Evolutionary conservation across 2,329 filamentous ascomycete genomes (phyloP), one percentile per base, ranked within the genome.

Genomic region (Ceratocystis harringtonii): DNA sequence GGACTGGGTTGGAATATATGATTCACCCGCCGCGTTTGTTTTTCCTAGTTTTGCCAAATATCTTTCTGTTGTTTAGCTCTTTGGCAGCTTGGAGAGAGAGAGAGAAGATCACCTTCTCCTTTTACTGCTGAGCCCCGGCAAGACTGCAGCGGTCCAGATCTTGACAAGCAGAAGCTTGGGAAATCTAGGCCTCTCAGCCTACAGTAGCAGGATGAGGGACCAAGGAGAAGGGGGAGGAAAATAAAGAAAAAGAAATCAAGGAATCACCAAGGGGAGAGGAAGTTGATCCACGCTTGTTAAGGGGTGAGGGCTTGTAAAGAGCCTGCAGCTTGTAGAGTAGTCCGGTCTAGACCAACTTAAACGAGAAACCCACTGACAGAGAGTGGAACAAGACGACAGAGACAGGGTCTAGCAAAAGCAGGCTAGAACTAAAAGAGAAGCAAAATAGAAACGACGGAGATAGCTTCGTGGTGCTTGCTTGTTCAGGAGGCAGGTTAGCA

Each of bases 391-490:
- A 28, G 50, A 25, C 19, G 8, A 25, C 50, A 55, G 22, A 55
- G 22, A 12, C 50, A 55, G 22, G 36, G 19, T 15, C 50, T 28
- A 28, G 50, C 22, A 28, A 28, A 8, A 30, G 52, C 36, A 58
- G n/a, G 52, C 52, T 57, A 57, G 52, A 57, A 57, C 52, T 4
- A 57, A 57, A 28, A 57, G 25, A 57, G 52, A 58, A 36, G 28
- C 25, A 30, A 32, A 32, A 30, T 58, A n/a, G 52, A 57, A 57
- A 28, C 8, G 12, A 32, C 15, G 12, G 22, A 17, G 52, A 57
- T 12, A n/a, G n/a, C 17, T 50, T 7, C 45, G 22, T n/a, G 45
- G 10, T 22, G 22, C n/a, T 22, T 19, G 45, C 45, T 50, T 22
- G 17, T 22, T 50, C 22, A n/a, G 22, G 45, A 22, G 45, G 45